A percentile compares a stretch with the other conserved stretches of the same genome.
These are phyloP conservation scores for Pestalotiopsis sp. DNA, from an alignment of 2,329 filamentous ascomycete species.

Conservation along the genomic window DNA sequence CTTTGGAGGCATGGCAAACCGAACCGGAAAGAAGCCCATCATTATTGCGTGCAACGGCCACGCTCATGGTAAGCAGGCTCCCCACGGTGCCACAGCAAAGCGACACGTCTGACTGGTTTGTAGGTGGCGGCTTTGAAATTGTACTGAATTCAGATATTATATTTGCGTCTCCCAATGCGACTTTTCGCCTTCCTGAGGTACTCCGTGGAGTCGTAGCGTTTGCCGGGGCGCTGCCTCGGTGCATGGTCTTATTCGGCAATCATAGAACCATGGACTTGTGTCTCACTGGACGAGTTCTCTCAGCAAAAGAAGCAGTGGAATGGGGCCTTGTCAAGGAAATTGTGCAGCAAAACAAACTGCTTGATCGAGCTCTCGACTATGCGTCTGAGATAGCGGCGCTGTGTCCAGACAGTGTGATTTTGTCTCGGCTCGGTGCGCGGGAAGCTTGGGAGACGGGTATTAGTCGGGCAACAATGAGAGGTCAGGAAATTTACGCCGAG, in stretches of 20 bases:
- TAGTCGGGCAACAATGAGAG: conserved; percentile 36
- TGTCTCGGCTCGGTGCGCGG: conserved; percentile 33
- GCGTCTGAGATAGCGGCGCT: conserved; percentile 32
- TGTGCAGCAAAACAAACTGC: conserved; percentile 30
- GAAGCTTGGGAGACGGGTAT: conserved; percentile 38
- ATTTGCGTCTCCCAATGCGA: conserved; percentile 53
- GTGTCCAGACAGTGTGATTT: conserved; percentile 37
- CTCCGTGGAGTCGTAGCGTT: conserved; percentile 60
- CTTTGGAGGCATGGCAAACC: conserved; percentile 36
- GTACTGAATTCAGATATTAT: conserved; percentile 56
- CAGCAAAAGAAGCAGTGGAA: conserved; percentile 30
- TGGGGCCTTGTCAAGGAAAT: conserved; percentile 35
- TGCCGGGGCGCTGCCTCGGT: conserved; percentile 58
- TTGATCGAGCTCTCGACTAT: conserved; percentile 32
- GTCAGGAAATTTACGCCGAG: conserved; percentile 33
- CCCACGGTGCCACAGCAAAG: too few relatives aligned
- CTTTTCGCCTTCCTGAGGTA: conserved; percentile 60
- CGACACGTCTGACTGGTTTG: background rate
- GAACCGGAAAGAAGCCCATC: conserved; percentile 37
- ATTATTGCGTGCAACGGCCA: conserved; percentile 33
- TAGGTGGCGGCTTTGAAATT: conserved; percentile 36
- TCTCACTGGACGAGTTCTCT: conserved; percentile 30
- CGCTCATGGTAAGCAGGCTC: conserved; percentile 27
- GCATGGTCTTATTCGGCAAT: conserved; percentile 35
- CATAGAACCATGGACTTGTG: conserved; percentile 36